Conservation (phyloP, 2,329 filamentous ascomycete species). For the Stagonosporopsis vannaccii region DNA sequence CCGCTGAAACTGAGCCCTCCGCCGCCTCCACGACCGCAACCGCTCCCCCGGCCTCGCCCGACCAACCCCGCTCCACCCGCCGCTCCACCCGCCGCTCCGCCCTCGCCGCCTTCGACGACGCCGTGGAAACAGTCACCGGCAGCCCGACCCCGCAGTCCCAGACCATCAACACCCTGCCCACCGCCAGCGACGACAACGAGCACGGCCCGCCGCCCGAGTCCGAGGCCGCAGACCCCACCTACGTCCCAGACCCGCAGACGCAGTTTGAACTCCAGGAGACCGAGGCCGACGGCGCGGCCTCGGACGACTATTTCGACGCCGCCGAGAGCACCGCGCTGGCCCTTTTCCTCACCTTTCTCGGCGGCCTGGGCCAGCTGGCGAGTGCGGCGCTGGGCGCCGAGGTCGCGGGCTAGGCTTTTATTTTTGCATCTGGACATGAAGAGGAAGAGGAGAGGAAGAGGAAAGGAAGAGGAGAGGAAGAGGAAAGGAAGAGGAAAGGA, state of each 20-base stretch:
- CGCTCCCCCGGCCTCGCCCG: background rate
- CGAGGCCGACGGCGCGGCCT: conserved; percentile 39
- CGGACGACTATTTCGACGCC: conserved; percentile 38
- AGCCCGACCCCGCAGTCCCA: background rate
- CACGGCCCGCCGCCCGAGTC: too few relatives aligned
- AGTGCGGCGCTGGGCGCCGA: conserved; percentile 47
- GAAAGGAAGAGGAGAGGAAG: too few relatives aligned
- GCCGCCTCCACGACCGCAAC: background rate
- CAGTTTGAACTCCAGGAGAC: conserved; percentile 34
- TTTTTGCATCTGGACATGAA: background rate
- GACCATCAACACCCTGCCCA: background rate
- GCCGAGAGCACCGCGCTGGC: conserved; percentile 48
- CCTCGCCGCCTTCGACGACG: conserved; percentile 15
- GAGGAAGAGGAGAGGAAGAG: too few relatives aligned
- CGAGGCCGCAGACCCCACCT: conserved; percentile 29
- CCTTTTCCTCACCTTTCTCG: conserved; percentile 43
- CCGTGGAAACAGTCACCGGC: conserved; percentile 7
- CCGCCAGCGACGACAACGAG: background rate
- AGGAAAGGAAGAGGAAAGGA: too few relatives aligned
- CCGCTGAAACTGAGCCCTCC: background rate
- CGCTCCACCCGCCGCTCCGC: conserved; percentile 8
- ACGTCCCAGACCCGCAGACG: conserved; percentile 33
- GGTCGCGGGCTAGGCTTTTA: conserved; percentile 29
- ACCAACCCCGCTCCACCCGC: background rate
- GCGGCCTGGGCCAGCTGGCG: conserved; percentile 45